Base-by-base conservation (phyloP, 352 stramenopile species). In the Bremia lactucae region DNA sequence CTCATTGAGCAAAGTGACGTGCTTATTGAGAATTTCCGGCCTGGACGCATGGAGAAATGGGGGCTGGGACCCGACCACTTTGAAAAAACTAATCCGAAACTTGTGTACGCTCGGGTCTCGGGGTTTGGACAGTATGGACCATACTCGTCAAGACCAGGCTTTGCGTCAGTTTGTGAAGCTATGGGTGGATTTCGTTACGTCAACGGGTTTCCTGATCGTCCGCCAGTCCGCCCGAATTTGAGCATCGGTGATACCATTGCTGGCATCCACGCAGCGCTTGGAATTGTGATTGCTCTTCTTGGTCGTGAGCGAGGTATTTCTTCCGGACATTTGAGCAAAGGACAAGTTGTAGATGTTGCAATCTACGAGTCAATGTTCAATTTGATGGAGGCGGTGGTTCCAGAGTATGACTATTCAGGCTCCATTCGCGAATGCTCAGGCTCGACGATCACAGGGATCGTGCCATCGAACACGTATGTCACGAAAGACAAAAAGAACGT, bases 361-460 rank as follows among this genome's bases (percentile, higher is more conserved):
- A 94, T 94, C 56, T 92, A 90, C 49, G 81, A 94, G 49, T 77
- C 68, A 23, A 89, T 94, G 70, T 94, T 77, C 49, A 86, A 89
- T 24, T 55, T 94, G 39, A 79, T 94, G 54, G 81, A 94, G 46
- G 76, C 77, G 4, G 74, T 90, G 6, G 60, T 94, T 35, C 73
- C 74, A 19, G 81, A 94, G 45, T 91, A 86, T 54, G 77, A 87
- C 50, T 89, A 87, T 56, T 70, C 76, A 0, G 77, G 79, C 4
- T 60, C 72, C 8, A 49, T 92, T 33, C 81, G 81, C 14, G 72
- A 90, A 53, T 87, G 79, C 42, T 94, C 81, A 1, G 81, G 81
- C 2, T 91, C 79, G 4, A 94, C 81, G 5, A 83, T 94, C 42
- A 94, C 79, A 14, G 81, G 81, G 33, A 92, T 94, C 28, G 81